Base-by-base conservation (phyloP, 768 basidiomycete genomes). In the Dacryopinax primogenitus region DNA sequence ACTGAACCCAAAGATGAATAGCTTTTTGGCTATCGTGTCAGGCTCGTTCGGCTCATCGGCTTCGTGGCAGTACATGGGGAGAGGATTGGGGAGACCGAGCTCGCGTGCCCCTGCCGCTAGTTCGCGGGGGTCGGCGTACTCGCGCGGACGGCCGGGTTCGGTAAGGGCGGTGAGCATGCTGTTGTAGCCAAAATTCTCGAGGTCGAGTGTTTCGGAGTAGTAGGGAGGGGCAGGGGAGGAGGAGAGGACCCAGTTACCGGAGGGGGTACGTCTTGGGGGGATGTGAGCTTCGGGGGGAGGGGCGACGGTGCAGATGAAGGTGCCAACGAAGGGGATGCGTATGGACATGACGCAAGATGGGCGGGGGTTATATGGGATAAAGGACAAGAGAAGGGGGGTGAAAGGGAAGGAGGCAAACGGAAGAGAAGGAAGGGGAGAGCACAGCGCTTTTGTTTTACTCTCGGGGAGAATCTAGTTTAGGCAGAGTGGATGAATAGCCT, bases 1-100 rank as follows among this genome's bases (percentile, higher is more conserved):
- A 58, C 51, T 58, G 18, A 58, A 58, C 13, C 51, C 51, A 30
- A 58, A 58, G 51, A 58, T 30, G 26, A 58, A 58, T 30, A 58
- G 51, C 51, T 58, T 58, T 21, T 58, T 58, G 4, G 51, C 51
- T 7, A 58, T 58, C 51, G 51, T 58, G 18, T 58, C 51, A 3
- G 51, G 51, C 30, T 58, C 51, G 18, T 58, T 58, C 18, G 51
- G 51, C 51, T 58, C 51, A 21, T 58, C 51, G 9, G 51, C 51
- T 30, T 58, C 51, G 23, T 28, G 26, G 26, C 51, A 58, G 51
- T 58, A 58, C 26, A 15, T 3, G 9, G 51, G 51, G 7, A 58
- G 51, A 6, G 51, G 51, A 6, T 11, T 15, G 51, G 51, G 51
- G 4, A 58, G 23, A 7, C 51, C 51, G 23, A 58, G 26, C 30